A percentile compares a stretch with the other conserved stretches of the same genome.
Conservation (phyloP, 192 early-diverging fungal species). For the Dissophora globulifera region DNA sequence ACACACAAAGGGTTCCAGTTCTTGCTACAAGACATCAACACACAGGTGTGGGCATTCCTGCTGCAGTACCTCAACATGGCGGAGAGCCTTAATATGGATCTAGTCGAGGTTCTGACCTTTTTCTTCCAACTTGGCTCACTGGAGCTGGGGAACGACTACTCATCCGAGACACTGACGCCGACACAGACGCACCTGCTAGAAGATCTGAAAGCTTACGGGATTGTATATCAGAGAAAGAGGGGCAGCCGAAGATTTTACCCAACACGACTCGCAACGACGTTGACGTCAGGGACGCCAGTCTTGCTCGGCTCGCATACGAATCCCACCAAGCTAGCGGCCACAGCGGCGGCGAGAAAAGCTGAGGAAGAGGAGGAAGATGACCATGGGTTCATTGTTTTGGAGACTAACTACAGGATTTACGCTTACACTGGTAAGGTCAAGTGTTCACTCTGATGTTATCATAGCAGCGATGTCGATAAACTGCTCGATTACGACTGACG, state of each 20-base stretch:
- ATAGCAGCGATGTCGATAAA: too few relatives aligned
- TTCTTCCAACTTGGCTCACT: slow-evolving; percentile 92
- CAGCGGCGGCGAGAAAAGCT: slow-evolving; percentile 13
- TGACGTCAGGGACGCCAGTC: slow-evolving; percentile 81
- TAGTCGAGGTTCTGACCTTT: slow-evolving; percentile 94
- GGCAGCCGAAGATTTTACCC: slow-evolving; percentile 81
- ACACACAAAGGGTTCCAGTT: slow-evolving; percentile 99
- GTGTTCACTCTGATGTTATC: too few relatives aligned
- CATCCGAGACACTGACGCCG: slow-evolving; percentile 82
- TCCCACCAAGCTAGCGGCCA: slow-evolving; percentile 36
- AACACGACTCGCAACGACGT: slow-evolving; percentile 88
- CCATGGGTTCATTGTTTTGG: slow-evolving; percentile 90
- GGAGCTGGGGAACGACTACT: slow-evolving; percentile 91
- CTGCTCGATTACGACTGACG: too few relatives aligned
- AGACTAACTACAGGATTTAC: slow-evolving; percentile 96
- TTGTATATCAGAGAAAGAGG: slow-evolving; percentile 89
- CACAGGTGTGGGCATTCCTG: slow-evolving; percentile 96
- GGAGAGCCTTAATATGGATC: slow-evolving; percentile 82
- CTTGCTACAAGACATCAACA: slow-evolving; percentile 89
- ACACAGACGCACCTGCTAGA: slow-evolving; percentile 87
- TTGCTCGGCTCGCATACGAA: slow-evolving; percentile 53
- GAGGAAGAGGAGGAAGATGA: slow-evolving; percentile 59
- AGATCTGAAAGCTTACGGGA: slow-evolving; percentile 89
- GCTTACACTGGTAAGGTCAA: slow-evolving; percentile 87
- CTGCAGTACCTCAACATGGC: slow-evolving; percentile 92